Percentiles rank a stretch among this genome's conserved stretches.
Conservation (phyloP, 1,139 yeast genomes). For the Saccharomyces pastorianus region DNA sequence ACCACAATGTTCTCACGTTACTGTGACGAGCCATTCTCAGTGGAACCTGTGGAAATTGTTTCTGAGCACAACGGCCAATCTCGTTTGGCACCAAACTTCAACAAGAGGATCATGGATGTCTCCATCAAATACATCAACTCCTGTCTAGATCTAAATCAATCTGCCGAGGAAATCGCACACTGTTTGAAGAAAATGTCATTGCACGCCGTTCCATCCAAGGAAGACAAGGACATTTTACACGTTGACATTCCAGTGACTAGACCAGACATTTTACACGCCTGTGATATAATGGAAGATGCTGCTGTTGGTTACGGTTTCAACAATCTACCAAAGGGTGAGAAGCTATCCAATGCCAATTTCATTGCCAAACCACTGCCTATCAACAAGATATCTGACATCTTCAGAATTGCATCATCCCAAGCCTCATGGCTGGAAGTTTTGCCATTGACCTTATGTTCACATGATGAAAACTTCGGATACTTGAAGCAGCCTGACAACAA, state of each 20-base stretch:
- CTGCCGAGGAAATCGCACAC: conserved; percentile 58
- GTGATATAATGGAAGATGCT: conserved; percentile 98
- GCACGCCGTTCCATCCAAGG: conserved; percentile 46
- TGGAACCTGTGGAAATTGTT: conserved; percentile 82
- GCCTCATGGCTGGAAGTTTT: conserved; percentile 94
- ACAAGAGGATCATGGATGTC: conserved; percentile 61
- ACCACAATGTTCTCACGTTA: conserved; percentile 95
- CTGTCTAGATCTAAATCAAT: conserved; percentile 70
- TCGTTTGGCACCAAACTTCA: conserved; percentile 67
- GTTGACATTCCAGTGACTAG: conserved; percentile 87
- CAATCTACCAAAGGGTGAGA: conserved; percentile 74
- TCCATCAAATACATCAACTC: conserved; percentile 85
- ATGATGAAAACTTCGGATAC: conserved; percentile 90
- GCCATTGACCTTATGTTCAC: conserved; percentile 92
- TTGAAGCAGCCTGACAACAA: conserved; percentile 70
- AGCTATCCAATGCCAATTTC: conserved; percentile 68
- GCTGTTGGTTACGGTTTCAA: conserved; percentile 95
- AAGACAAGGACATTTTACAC: conserved; percentile 47
- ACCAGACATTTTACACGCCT: conserved; percentile 91
- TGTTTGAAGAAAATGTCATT: conserved; percentile 79
- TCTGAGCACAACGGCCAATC: conserved; percentile 77
- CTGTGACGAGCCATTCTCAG: conserved; percentile 64
- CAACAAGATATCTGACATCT: conserved; percentile 83
- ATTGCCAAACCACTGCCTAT: conserved; percentile 80
- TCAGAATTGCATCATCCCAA: conserved; percentile 86